A percentile compares a stretch with the other conserved stretches of the same genome.
phyloP scores from a whole-genome alignment of 108 stramenopile species.

The Pseudonitzschia multiseries region DNA sequence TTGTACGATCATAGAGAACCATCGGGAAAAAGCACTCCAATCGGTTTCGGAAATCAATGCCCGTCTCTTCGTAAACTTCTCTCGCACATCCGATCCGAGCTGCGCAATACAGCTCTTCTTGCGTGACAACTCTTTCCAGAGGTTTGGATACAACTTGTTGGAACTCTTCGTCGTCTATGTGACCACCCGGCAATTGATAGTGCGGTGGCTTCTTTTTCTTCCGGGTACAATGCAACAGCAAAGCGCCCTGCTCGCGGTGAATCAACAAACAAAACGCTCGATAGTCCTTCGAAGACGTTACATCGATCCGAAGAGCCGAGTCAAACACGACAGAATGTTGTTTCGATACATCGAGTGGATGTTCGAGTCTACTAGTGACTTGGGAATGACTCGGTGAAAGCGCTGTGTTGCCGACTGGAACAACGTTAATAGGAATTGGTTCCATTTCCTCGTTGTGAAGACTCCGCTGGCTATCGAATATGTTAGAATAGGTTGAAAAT shows the following conservation, averaged over 20 bases:
- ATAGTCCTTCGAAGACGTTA: conserved; percentile 44
- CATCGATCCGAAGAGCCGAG: neutral
- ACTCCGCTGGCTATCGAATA: too few species aligned
- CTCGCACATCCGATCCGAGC: conserved; percentile 67
- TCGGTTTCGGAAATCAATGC: conserved; percentile 57
- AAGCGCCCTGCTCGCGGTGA: conserved; percentile 58
- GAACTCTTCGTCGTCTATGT: conserved; percentile 75
- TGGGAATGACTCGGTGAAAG: too few species aligned
- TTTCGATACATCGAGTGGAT: neutral
- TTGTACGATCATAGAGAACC: conserved; percentile 17
- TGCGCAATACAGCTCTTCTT: conserved; percentile 46
- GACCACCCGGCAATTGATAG: conserved; percentile 82
- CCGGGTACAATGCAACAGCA: conserved; percentile 75
- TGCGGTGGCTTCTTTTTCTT: conserved; percentile 70
- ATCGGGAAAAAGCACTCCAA: conserved; percentile 56
- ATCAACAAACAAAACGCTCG: conserved; percentile 67
- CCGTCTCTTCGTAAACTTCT: conserved; percentile 78
- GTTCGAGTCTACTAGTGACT: neutral
- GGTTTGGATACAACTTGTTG: conserved; percentile 10
- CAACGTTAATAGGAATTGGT: too few species aligned
- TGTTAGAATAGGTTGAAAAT: too few species aligned
- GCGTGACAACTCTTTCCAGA: neutral
- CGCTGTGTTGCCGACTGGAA: neutral
- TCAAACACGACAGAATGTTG: neutral
- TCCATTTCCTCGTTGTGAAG: too few species aligned